Evolutionary conservation across 1,284 basidiomycete species (phyloP).

Genomic region (Lentinula novae-zelandiae): DNA sequence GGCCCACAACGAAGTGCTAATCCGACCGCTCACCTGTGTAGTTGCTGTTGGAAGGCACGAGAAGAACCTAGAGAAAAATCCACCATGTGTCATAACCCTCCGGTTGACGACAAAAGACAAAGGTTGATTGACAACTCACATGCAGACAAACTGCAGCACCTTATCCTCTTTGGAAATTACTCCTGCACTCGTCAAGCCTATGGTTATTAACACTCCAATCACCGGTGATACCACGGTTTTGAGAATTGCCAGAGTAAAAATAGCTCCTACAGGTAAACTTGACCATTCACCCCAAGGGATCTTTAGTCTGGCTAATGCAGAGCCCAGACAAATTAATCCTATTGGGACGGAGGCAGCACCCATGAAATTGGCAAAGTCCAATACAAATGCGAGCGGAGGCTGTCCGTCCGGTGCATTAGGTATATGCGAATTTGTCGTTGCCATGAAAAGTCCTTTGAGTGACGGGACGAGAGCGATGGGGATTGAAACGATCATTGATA

Average conservation of each 20-base stretch:
- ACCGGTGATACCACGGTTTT: constrained; percentile 71
- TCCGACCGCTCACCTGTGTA: constrained; percentile 36
- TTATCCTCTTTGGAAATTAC: constrained; percentile 55
- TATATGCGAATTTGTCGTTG: constrained; percentile 46
- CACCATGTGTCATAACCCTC: background rate
- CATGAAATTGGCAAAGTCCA: constrained; percentile 66
- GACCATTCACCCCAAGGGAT: constrained; percentile 49
- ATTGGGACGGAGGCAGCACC: constrained; percentile 73
- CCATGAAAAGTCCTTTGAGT: constrained; percentile 71
- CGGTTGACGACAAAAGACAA: background rate
- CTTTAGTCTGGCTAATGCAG: constrained; percentile 65
- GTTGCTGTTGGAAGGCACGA: constrained; percentile 67
- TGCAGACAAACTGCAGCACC: constrained; percentile 66
- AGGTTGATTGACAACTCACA: constrained; percentile 38
- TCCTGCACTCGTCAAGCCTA: constrained; percentile 45
- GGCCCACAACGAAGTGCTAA: background rate
- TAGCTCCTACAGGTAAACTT: constrained; percentile 63
- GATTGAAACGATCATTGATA: constrained; percentile 65
- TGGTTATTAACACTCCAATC: constrained; percentile 61
- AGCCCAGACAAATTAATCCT: constrained; percentile 71
- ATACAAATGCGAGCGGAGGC: constrained; percentile 66
- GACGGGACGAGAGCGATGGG: constrained; percentile 61
- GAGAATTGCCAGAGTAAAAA: constrained; percentile 53
- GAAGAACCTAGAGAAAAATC: constrained; percentile 42
- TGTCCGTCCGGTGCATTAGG: constrained; percentile 69